Conservation (phyloP, 768 basidiomycete species). For the Phlebiopsis gigantea region DNA sequence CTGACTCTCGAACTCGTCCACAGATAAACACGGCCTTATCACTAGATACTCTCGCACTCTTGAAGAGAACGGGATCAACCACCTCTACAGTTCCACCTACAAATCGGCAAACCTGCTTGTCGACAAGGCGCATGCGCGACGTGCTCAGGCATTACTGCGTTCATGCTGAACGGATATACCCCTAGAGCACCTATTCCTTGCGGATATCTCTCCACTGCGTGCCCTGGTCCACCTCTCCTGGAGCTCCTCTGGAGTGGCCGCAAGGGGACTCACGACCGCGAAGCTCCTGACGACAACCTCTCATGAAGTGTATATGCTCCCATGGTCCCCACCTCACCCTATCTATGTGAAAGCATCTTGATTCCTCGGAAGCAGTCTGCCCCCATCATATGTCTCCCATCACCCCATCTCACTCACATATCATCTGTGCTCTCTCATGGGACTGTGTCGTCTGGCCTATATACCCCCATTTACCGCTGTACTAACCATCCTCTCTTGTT, state of each 20-base stretch:
- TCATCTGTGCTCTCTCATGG: neutral
- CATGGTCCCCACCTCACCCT: neutral
- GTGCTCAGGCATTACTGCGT: slow-evolving; percentile 53
- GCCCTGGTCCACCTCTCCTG: neutral
- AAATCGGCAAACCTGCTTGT: slow-evolving; percentile 79
- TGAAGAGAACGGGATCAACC: slow-evolving; percentile 69
- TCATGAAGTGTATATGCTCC: neutral
- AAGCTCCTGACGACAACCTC: neutral
- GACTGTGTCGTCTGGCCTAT: neutral
- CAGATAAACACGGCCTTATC: slow-evolving; percentile 76
- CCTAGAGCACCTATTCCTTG: neutral
- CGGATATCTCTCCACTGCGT: neutral
- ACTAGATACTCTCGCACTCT: slow-evolving; percentile 71
- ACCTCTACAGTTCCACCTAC: slow-evolving; percentile 82
- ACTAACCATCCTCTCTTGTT: neutral
- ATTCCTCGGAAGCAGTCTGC: neutral
- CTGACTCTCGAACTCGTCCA: neutral
- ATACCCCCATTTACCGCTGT: neutral
- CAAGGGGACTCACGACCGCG: neutral
- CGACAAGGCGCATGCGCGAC: slow-evolving; percentile 49
- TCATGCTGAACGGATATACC: slow-evolving; percentile 38
- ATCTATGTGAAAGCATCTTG: no score
- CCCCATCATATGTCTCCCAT: neutral
- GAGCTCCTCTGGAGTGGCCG: neutral
- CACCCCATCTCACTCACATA: neutral